phyloP scores from a whole-genome alignment of 805 yeast genomes.

The Wickerhamomyces strasburgensis region DNA sequence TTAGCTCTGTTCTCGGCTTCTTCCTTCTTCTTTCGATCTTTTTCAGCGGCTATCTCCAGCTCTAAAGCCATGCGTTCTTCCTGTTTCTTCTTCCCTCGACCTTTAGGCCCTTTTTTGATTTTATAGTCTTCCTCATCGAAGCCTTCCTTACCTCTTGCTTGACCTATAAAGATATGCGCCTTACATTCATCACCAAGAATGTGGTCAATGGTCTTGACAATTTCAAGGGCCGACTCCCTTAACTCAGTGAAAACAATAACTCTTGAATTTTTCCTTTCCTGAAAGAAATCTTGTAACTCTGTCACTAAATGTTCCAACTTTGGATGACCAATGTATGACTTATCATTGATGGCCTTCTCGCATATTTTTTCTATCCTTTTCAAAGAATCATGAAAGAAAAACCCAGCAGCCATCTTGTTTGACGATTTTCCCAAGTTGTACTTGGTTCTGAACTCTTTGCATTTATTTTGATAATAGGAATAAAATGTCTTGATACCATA shows the following conservation, averaged over 20 bases:
- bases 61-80: constrained; percentile 30
- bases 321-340: constrained; percentile 55
- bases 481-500: constrained; percentile 82
- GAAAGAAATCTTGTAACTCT: constrained; percentile 54
- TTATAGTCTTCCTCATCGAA: constrained; percentile 53
- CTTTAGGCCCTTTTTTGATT: constrained; percentile 39
- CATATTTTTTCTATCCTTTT: constrained; percentile 40
- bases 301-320: constrained; percentile 58
- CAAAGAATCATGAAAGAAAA: constrained; percentile 51
- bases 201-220: constrained; percentile 58
- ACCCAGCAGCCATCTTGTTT: constrained; percentile 55
- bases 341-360: constrained; percentile 36
- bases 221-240: constrained; percentile 86
- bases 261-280: constrained; percentile 46
- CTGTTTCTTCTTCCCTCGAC: constrained; percentile 35
- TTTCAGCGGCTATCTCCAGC: constrained; percentile 25
- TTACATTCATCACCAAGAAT: constrained; percentile 34
- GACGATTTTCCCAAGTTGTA: constrained; percentile 56
- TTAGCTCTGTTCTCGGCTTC: constrained; percentile 30
- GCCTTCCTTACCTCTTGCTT: constrained; percentile 67
- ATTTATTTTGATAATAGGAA: constrained; percentile 56
- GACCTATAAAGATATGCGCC: constrained; percentile 93
- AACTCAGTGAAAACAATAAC: constrained; percentile 86
- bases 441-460: constrained; percentile 53
- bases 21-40: constrained; percentile 27